Conservation (phyloP, 2,329 filamentous ascomycete genomes). For the Beauveria sp. region DNA sequence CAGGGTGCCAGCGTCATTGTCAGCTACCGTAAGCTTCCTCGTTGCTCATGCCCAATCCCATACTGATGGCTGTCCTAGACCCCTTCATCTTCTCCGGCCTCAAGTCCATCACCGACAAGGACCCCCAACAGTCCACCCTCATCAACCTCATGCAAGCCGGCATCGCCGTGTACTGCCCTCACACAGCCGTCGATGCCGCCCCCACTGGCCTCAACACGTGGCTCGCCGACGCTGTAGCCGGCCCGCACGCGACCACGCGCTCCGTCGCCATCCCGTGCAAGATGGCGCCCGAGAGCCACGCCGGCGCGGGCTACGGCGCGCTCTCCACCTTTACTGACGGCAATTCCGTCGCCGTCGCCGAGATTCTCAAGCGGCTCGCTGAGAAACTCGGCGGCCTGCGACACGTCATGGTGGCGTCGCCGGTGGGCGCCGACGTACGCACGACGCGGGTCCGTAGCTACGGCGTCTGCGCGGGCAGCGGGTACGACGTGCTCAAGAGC, state of each 20-base stretch:
- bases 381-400: constrained; percentile 58
- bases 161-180: constrained; percentile 91
- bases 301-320: constrained; percentile 46
- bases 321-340: constrained; percentile 31
- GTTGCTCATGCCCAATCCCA: neutral
- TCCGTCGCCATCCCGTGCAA: constrained; percentile 39
- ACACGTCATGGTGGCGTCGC: constrained; percentile 42
- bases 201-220: constrained; percentile 84
- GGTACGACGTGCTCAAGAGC: constrained; percentile 65
- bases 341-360: constrained; percentile 29
- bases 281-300: constrained; percentile 34
- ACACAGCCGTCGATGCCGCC: constrained; percentile 88
- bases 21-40: constrained; percentile 62
- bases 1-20: constrained; percentile 72
- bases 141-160: constrained; percentile 75
- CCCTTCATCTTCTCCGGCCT: constrained; percentile 93
- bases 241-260: constrained; percentile 31
- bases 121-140: constrained; percentile 81
- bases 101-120: constrained; percentile 76
- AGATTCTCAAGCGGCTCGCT: constrained; percentile 49
- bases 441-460: constrained; percentile 53
- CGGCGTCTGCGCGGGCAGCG: constrained; percentile 85
- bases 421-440: constrained; percentile 38
- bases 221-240: constrained; percentile 79
- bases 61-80: constrained; percentile 60